A percentile compares a stretch with the other conserved stretches of the same genome.
phyloP scores from a whole-genome alignment of 1,284 basidiomycete species.

The Boletus sp. region DNA sequence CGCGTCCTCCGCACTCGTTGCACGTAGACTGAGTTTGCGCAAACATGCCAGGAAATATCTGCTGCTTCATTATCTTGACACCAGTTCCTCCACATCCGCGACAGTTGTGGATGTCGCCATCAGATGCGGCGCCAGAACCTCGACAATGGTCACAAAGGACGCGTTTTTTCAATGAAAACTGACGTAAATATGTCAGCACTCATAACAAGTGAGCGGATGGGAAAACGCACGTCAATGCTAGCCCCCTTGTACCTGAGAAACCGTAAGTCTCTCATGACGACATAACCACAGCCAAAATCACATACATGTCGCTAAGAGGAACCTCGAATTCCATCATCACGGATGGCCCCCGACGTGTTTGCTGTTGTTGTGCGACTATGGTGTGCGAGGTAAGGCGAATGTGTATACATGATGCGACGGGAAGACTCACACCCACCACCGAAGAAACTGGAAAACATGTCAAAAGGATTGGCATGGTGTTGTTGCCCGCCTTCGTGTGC shows the following conservation, averaged over 20 bases:
- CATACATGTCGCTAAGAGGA: constrained; percentile 77
- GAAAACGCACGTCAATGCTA: constrained; percentile 67
- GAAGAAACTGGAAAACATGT: constrained; percentile 90
- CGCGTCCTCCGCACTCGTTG: constrained; percentile 79
- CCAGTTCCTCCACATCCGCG: constrained; percentile 80
- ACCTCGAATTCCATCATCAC: constrained; percentile 87
- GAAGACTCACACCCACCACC: constrained; percentile 62
- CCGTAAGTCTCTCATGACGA: constrained; percentile 10
- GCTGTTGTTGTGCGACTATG: constrained; percentile 36
- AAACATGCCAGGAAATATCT: constrained; percentile 94
- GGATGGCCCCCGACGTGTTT: constrained; percentile 77
- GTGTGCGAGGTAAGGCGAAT: neutral
- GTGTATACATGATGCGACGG: neutral
- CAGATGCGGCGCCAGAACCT: constrained; percentile 86
- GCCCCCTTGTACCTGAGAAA: constrained; percentile 65
- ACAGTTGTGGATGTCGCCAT: constrained; percentile 81
- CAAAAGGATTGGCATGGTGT: constrained; percentile 80
- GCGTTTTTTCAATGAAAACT: constrained; percentile 88
- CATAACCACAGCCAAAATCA: constrained; percentile 9
- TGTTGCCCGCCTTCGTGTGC: constrained; percentile 77
- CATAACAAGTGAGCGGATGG: neutral
- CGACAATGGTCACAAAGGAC: constrained; percentile 92
- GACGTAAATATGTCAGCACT: constrained; percentile 12
- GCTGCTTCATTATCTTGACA: constrained; percentile 81
- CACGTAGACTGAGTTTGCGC: constrained; percentile 78